Evolutionary conservation across 345 rosid genomes (phyloP).

Genomic region (Boechera stricta): DNA sequence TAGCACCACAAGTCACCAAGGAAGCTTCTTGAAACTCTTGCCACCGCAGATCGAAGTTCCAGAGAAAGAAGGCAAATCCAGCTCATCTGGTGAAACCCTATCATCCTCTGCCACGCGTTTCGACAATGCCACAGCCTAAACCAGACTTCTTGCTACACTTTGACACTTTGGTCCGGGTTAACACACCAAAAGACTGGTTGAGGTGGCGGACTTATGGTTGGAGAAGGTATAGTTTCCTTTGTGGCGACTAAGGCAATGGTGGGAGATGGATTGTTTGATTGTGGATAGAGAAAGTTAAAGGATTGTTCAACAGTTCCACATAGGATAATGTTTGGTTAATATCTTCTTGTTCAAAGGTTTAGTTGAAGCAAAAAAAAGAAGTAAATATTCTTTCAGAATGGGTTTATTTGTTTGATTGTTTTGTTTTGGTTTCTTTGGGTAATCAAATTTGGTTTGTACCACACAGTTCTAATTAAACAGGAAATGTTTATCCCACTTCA

Average conservation of each 20-base stretch:
- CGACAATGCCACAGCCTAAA: constrained; percentile 33
- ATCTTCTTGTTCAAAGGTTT: constrained; percentile 21
- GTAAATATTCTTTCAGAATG: constrained; percentile 27
- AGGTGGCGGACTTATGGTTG: background rate
- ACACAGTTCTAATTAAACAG: background rate
- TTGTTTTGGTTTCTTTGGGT: constrained; percentile 18
- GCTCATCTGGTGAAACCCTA: constrained; percentile 43
- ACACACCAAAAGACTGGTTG: background rate
- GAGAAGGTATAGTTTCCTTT: constrained; percentile 15
- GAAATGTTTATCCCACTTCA: background rate
- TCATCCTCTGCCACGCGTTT: background rate
- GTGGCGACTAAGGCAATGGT: background rate
- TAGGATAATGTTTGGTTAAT: constrained; percentile 30
- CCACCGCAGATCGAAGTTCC: constrained; percentile 68
- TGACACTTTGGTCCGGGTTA: constrained; percentile 18
- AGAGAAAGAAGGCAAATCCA: constrained; percentile 55
- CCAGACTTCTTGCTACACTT: constrained; percentile 12
- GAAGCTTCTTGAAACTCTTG: constrained; percentile 81
- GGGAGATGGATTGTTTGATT: constrained; percentile 20
- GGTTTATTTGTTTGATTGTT: constrained; percentile 16
- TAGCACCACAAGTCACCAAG: constrained; percentile 50
- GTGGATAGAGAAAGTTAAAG: constrained; percentile 34
- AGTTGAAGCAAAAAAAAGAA: constrained; percentile 15
- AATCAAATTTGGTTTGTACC: background rate
- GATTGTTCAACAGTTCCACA: constrained; percentile 16